Evolutionary conservation across 2,329 filamentous ascomycete genomes (phyloP).

Genomic region (Triangularia verruculosa): DNA sequence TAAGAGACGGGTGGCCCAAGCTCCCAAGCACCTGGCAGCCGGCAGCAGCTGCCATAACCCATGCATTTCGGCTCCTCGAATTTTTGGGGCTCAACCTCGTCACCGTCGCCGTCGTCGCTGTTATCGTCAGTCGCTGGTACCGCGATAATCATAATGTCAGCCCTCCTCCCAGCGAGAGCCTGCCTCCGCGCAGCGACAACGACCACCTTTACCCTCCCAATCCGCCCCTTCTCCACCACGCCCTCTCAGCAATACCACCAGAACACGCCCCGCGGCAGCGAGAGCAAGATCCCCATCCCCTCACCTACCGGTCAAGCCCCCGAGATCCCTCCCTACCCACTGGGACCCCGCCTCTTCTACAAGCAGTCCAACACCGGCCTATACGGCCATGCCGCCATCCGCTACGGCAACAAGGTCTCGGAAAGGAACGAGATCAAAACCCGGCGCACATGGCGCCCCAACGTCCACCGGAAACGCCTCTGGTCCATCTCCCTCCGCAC

Average conservation of each 20-base stretch:
- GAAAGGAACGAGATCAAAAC: constrained; percentile 67
- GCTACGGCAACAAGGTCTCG: constrained; percentile 75
- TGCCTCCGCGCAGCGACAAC: constrained; percentile 16
- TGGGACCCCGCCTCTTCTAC: constrained; percentile 66
- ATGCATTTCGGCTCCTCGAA: constrained; percentile 10
- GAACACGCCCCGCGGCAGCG: constrained; percentile 14
- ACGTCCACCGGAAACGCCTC: constrained; percentile 66
- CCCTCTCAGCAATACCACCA: constrained; percentile 32
- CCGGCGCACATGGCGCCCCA: constrained; percentile 71
- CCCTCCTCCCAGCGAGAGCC: neutral
- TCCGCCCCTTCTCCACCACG: constrained; percentile 38
- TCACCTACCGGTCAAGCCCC: constrained; percentile 38
- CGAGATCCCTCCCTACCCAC: constrained; percentile 64
- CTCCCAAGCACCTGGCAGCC: constrained; percentile 15
- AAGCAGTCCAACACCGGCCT: constrained; percentile 78
- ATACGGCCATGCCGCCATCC: constrained; percentile 68
- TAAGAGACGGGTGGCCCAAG: neutral
- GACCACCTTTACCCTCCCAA: neutral
- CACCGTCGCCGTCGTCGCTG: neutral
- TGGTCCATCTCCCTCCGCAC: constrained; percentile 61
- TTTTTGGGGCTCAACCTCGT: constrained; percentile 21
- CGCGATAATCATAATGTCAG: neutral
- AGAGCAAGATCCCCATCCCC: constrained; percentile 38
- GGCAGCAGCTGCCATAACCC: neutral
- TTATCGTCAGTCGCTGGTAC: neutral